phyloP scores from a whole-genome alignment of 2,329 filamentous ascomycete species.

The Zymoseptoria ardabiliae region DNA sequence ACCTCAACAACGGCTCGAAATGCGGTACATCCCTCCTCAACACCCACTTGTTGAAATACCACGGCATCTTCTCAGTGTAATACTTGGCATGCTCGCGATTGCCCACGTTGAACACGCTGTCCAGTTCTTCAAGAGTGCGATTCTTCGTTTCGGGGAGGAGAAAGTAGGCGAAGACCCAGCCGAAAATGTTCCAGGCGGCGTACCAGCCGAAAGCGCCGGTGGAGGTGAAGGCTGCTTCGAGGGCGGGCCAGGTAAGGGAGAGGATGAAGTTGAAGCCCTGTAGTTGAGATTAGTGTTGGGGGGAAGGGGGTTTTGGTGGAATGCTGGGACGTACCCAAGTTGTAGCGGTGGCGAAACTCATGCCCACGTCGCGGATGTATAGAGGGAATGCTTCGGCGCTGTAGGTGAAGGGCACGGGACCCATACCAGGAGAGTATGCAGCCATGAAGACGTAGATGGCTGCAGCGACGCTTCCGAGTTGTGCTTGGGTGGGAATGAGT shows the following conservation, averaged over 20 bases:
- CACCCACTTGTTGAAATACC: conserved; percentile 18
- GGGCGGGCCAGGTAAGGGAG: conserved; percentile 40
- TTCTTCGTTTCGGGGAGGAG: conserved; percentile 42
- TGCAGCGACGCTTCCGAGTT: conserved; percentile 33
- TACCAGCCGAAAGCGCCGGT: conserved; percentile 51
- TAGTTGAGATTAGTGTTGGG: not conserved
- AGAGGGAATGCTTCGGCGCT: conserved; percentile 39
- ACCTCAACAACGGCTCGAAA: conserved; percentile 9
- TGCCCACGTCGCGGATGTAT: conserved; percentile 34
- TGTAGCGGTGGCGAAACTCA: conserved; percentile 44
- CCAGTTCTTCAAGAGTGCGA: conserved; percentile 50
- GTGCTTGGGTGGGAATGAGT: conserved; percentile 14
- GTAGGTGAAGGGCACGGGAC: conserved; percentile 41
- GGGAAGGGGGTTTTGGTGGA: not conserved
- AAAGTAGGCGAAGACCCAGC: conserved; percentile 21
- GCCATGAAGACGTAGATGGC: conserved; percentile 30
- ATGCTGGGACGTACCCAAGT: conserved; percentile 37
- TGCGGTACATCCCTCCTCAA: conserved; percentile 14
- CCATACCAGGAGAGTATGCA: conserved; percentile 33
- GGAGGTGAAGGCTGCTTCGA: conserved; percentile 41
- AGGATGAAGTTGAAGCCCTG: conserved; percentile 27
- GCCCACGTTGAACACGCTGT: conserved; percentile 43
- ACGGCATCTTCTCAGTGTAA: conserved; percentile 20
- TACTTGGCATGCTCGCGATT: conserved; percentile 21
- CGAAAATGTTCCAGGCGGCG: conserved; percentile 38